Percentiles rank a stretch among this genome's conserved stretches.
Conservation (phyloP, 345 rosid species). For the Melaleuca alternifolia region DNA sequence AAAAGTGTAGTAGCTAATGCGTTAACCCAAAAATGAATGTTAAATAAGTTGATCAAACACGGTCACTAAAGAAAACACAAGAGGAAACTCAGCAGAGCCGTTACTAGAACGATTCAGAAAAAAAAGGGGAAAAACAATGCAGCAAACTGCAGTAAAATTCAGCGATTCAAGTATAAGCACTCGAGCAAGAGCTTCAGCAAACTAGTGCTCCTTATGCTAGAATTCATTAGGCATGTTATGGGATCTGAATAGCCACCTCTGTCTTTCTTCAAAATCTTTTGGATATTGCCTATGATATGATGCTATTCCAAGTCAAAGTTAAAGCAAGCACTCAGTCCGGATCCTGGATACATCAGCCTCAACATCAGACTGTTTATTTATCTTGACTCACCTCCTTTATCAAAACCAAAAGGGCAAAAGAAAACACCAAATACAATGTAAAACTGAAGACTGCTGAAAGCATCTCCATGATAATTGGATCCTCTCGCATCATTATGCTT, state of each 20-base stretch:
- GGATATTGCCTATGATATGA: not conserved
- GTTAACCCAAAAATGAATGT: not conserved
- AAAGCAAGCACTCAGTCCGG: not conserved
- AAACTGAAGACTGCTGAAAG: not conserved
- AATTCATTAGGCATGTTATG: not conserved
- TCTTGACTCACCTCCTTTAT: not conserved
- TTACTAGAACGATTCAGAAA: not conserved
- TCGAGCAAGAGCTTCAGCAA: not conserved
- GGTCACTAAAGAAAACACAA: not conserved
- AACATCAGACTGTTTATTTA: not conserved
- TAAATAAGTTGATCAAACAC: not conserved
- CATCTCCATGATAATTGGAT: not conserved
- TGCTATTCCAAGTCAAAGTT: not conserved
- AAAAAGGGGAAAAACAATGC: not conserved
- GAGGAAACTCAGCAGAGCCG: not conserved
- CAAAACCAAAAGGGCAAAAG: not conserved
- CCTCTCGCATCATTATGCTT: not conserved
- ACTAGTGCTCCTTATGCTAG: not conserved
- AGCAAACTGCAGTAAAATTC: not conserved
- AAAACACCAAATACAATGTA: not conserved
- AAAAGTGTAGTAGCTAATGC: not conserved
- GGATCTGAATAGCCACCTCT: not conserved
- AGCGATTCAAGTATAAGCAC: not conserved
- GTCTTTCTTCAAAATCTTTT: not conserved
- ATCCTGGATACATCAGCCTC: not conserved